These are phyloP conservation scores for Fusarium dimerum DNA, from an alignment of 2,329 filamentous ascomycete species.

Conservation along the genomic window DNA sequence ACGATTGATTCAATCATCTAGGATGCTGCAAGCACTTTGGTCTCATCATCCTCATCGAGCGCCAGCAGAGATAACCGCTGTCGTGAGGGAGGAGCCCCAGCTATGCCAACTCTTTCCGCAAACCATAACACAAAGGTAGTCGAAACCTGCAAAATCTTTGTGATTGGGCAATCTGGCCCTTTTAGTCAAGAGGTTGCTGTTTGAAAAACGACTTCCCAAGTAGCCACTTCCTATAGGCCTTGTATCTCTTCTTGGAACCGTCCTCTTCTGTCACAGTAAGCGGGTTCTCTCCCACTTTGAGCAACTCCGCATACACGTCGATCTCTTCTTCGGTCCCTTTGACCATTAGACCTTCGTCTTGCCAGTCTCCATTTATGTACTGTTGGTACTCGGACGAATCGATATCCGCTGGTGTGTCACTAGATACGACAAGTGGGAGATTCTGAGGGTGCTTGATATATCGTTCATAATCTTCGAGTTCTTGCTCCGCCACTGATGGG, in stretches of 20 bases:
- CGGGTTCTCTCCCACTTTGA: slow-evolving; percentile 77
- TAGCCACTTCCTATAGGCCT: slow-evolving; percentile 94
- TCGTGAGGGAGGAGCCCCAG: slow-evolving; percentile 27
- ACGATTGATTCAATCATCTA: slow-evolving; percentile 20
- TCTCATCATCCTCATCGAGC: slow-evolving; percentile 7
- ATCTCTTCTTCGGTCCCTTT: slow-evolving; percentile 49
- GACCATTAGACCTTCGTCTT: slow-evolving; percentile 57
- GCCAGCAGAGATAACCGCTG: slow-evolving; percentile 15
- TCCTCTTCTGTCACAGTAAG: slow-evolving; percentile 88
- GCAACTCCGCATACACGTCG: slow-evolving; percentile 71
- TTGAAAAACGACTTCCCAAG: slow-evolving; percentile 95
- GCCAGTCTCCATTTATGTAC: slow-evolving; percentile 71
- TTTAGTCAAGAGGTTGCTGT: slow-evolving; percentile 68
- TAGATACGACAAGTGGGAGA: slow-evolving; percentile 78
- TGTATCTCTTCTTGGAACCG: slow-evolving; percentile 89
- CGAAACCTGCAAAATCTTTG: neutral
- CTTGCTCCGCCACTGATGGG: slow-evolving; percentile 73
- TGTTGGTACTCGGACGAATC: slow-evolving; percentile 72
- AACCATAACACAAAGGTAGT: neutral
- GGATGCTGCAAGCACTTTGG: slow-evolving; percentile 28
- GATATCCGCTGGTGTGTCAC: slow-evolving; percentile 61
- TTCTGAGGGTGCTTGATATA: slow-evolving; percentile 90
- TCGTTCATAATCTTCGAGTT: slow-evolving; percentile 82
- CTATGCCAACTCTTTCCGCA: slow-evolving; percentile 32
- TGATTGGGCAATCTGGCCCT: neutral